Evolutionary conservation across 768 basidiomycete species (phyloP), one percentile per base, ranked within the genome.

Genomic region (Multifurca ochricompacta): DNA sequence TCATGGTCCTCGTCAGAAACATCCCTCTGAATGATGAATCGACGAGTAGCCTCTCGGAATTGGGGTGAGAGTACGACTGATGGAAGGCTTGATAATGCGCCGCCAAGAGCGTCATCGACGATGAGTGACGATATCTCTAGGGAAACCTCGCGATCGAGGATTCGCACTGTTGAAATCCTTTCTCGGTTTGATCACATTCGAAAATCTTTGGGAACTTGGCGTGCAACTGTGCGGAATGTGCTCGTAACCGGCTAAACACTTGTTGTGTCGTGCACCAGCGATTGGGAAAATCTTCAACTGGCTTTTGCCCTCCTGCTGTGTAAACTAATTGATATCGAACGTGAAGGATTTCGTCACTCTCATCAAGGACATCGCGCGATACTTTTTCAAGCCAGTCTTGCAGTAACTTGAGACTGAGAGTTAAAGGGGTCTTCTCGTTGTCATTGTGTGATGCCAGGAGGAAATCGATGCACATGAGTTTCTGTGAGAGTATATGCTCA

Each of bases 401-500:
- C 4, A 55, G 13, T 6, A 9, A 19, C 10, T 10, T 25, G 14
- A 55, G 28, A 6, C 31, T 28, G 2, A 18, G 18, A 13, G 42
- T 40, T 9, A 50, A 16, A 3, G 27, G 19, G 11, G 0, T 2
- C 19, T 41, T 19, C 32, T 31, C 11, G 41, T 1, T 1, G 32
- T 31, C 16, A 9, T 41, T 11, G 30, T 27, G 9, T 70, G 51
- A 30, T 66, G 63, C 28, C 59, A 66, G 28, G 16, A 49, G 21
- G 14, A 9, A 11, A 51, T 81, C 73, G 21, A 79, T 64, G 3
- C 68, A 70, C 69, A 75, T 72, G 16, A 81, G 66, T 58, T 71
- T 70, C 54, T 76, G 74, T 0, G 80, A 81, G 2, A 81, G 67
- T 11, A 78, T 65, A 27, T 81, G 77, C 40, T 81, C 79, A 0